Percentiles rank a stretch among this genome's conserved stretches.
Conservation (phyloP, 768 basidiomycete species). For the Suillus brevipes region DNA sequence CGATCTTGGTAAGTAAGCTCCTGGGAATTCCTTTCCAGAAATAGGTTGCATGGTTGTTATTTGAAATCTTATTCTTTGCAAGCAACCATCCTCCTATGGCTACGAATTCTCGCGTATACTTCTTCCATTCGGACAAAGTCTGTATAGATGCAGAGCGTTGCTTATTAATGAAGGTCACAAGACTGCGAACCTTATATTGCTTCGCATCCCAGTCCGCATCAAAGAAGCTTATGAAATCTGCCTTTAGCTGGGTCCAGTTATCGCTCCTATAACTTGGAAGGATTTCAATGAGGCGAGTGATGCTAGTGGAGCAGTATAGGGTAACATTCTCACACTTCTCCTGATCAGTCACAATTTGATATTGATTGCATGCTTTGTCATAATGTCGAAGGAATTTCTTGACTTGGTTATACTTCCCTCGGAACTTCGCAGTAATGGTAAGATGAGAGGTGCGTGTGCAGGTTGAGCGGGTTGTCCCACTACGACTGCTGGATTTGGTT, state of each 20-base stretch:
- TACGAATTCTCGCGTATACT: too few relatives aligned
- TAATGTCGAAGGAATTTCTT: not conserved
- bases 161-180: constrained; percentile 7
- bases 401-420: not conserved
- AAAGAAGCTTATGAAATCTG: constrained; percentile 10
- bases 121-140: constrained; percentile 12
- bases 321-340: constrained; percentile 15
- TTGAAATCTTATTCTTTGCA: too few relatives aligned
- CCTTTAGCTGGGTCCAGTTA: constrained; percentile 2
- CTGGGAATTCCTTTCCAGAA: too few relatives aligned
- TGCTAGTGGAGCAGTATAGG: constrained; percentile 13
- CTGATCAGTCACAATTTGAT: not conserved
- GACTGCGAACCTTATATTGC: constrained; percentile 7
- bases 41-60: too few relatives aligned
- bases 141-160: not conserved
- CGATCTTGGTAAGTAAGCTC: too few relatives aligned
- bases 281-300: constrained; percentile 6
- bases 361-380: too few relatives aligned
- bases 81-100: too few relatives aligned
- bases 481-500: too few relatives aligned
- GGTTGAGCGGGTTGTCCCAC: too few relatives aligned
- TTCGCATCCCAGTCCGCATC: constrained; percentile 12
- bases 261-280: not conserved
- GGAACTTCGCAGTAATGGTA: not conserved
- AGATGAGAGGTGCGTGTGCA: too few relatives aligned